Conservation (phyloP, 345 rosid genomes). For the Heritiera fomes region DNA sequence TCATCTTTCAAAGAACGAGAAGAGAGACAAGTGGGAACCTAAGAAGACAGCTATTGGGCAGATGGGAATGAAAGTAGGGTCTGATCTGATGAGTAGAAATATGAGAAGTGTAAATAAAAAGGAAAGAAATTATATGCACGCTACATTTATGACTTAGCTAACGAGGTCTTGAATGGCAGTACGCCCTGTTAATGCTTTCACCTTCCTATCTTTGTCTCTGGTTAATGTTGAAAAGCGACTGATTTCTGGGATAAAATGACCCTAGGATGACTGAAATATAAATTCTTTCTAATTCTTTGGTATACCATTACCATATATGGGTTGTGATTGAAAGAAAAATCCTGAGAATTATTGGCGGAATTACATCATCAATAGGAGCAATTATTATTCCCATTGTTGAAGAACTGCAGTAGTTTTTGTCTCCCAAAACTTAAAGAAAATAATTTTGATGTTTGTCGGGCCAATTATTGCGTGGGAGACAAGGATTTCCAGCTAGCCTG, state of each 20-base stretch:
- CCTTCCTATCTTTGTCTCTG: conserved; percentile 26
- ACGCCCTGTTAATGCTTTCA: conserved; percentile 28
- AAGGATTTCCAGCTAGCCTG: neutral
- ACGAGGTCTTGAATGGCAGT: conserved; percentile 14
- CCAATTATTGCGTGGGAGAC: neutral
- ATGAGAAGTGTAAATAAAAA: neutral
- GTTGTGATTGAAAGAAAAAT: neutral
- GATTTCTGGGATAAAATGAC: neutral
- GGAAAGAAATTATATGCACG: conserved; percentile 10
- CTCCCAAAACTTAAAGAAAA: neutral
- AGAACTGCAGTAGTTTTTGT: neutral
- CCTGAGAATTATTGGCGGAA: neutral
- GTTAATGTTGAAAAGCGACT: conserved; percentile 14
- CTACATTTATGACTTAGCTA: conserved; percentile 42
- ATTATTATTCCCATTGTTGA: conserved; percentile 1
- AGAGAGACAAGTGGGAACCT: neutral
- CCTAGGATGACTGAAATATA: neutral
- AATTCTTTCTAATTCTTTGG: neutral
- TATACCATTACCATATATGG: neutral
- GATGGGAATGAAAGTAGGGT: neutral
- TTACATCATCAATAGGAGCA: neutral
- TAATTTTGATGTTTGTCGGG: neutral
- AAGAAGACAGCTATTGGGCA: conserved; percentile 5
- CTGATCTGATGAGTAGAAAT: neutral
- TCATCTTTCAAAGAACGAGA: neutral